Base-by-base conservation (phyloP, 1,284 basidiomycete genomes). In the Takashimella tepidaria region DNA sequence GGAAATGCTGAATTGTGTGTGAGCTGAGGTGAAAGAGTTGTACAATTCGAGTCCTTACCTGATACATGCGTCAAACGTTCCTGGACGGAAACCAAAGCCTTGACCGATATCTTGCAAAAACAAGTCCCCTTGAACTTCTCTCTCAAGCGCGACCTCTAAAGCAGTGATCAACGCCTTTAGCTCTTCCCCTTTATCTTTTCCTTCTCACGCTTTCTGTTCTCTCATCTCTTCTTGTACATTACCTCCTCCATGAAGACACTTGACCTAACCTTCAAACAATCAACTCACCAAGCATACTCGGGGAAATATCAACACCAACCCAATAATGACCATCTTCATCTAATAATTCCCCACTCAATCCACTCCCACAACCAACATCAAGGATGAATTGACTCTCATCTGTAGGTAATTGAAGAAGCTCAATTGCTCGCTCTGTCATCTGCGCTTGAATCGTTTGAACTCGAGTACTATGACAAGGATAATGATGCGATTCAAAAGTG, bases 351-450 rank as follows among this genome's bases (percentile, higher is more conserved):
- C 96, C 96, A 23, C 89, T 92, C n/a, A 99, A 76, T 2, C 96
- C 96, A n/a, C 89, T 92, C 4, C 96, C 96, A 69, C 95, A 98
- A 1, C 96, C 96, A 57, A 99, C 93, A 73, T 99, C 96, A 40
- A 98, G 83, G 11, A 99, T 77, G 67, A 89, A 89, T 0, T 86
- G 84, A 1, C 90, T 83, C 58, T 89, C 79, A 26, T 67, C 72
- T 47, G 83, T 84, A 2, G 92, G 88, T 21, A 98, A 77, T 64
- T 85, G 88, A 44, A 98, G 80, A 5, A 99, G 81, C 71, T 98
- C 95, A 43, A 99, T 77, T 1, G 93, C 93, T 57, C 96, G 83
- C 65, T 93, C 88, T 4, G 95, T 97, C 96, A 99, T 98, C 64
- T 96, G 88, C 5, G 92, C 88, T 74, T 99, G 96, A 59, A 99